Evolutionary conservation across 2,329 filamentous ascomycete genomes (phyloP).

Genomic region (Bertia moriformis): DNA sequence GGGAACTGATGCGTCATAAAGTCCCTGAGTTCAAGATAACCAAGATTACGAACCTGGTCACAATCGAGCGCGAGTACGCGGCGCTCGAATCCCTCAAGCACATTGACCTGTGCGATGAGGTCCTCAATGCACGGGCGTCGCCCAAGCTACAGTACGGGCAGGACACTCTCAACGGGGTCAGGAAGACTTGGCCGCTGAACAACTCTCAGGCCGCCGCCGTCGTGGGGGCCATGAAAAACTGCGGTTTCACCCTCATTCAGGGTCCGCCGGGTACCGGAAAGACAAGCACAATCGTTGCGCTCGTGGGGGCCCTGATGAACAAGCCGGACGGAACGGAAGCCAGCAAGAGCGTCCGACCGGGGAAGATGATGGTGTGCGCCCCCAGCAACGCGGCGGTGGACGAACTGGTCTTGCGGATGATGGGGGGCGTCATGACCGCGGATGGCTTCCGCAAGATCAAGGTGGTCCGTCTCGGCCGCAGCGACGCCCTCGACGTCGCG

Average conservation of each 20-base stretch:
- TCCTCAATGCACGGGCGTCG: conserved; percentile 77
- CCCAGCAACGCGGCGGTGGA: conserved; percentile 97
- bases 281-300: conserved; percentile 93
- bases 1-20: conserved; percentile 50
- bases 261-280: conserved; percentile 90
- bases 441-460: conserved; percentile 63
- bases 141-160: conserved; percentile 72
- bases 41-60: conserved; percentile 88
- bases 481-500: conserved; percentile 77
- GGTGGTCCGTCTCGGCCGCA: conserved; percentile 77
- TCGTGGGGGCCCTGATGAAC: conserved; percentile 73
- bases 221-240: conserved; percentile 81
- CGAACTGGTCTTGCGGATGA: conserved; percentile 84
- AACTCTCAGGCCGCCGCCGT: conserved; percentile 81
- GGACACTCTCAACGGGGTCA: conserved; percentile 52
- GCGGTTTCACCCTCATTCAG: conserved; percentile 92
- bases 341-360: too few relatives aligned
- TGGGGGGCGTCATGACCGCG: conserved; percentile 67
- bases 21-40: too few relatives aligned
- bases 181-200: conserved; percentile 72
- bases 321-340: conserved; percentile 13
- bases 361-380: conserved; percentile 92
- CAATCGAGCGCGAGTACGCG: conserved; percentile 88
- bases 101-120: conserved; percentile 89
- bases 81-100: conserved; percentile 81